Evolutionary conservation across 768 basidiomycete genomes (phyloP), one percentile per base, ranked within the genome.

Genomic region (Sarcomyxa edulis): DNA sequence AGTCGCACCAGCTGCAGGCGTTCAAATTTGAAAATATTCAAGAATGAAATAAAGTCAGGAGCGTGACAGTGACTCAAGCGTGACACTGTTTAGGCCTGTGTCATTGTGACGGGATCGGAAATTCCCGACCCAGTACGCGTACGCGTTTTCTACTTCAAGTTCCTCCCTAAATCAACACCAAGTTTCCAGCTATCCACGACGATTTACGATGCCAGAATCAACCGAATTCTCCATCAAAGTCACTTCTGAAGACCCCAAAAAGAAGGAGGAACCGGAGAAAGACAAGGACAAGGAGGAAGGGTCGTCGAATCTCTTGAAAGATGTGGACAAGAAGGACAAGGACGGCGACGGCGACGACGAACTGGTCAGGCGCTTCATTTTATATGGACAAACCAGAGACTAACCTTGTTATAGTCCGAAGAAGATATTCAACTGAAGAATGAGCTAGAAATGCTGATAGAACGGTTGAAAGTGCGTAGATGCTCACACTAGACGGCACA

Each of bases 381-480:
- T 14, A 15, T 39, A 9, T 33, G 37, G 38, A 7, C 37, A 23
- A 12, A 34, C 12, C 39, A 11, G 18, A 24, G 27, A 35, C 49
- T 37, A 23, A 39, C 34, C 32, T 18, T 19, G 33, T 33, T 40
- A 6, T 41, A 94, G 93, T 92, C 88, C 19, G 96, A 99, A 56
- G 96, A 98, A 65, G 96, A 99, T 61, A 69, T 81, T 22, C 88
- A 93, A 54, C 77, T 99, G 43, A 89, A 88, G 64, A 83, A 78
- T 42, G 94, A 99, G 63, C 72, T 99, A 15, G 96, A 98, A 59
- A 92, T 99, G 93, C 76, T 98, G 18, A 81, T 95, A 20, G 93
- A 98, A 57, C 79, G 96, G 30, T 58, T 99, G 39, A 89, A 88
- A 72, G 95, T 93, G 51, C 40, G 73, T 51, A 12, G 10, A 31